A percentile compares a stretch with the other conserved stretches of the same genome.
Evolutionary conservation across 352 stramenopile species (phyloP).

Genomic region (Globisporangium apiculatum): DNA sequence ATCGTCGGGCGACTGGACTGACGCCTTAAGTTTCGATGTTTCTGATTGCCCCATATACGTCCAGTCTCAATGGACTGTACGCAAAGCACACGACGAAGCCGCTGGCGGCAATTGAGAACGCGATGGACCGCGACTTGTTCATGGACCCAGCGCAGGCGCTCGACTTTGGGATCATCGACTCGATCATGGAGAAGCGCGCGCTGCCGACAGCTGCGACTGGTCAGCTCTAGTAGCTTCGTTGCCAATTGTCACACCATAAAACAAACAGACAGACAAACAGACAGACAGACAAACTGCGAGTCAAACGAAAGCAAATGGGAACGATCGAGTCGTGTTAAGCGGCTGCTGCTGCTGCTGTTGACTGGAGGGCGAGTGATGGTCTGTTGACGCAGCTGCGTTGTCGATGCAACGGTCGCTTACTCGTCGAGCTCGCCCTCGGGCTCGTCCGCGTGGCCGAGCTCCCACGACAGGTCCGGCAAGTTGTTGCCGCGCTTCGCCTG

Average conservation of each 20-base stretch:
- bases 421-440: conserved; percentile 81
- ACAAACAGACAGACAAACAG: no score
- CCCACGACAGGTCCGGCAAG: conserved; percentile 75
- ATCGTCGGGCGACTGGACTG: background rate
- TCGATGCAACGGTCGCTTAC: conserved; percentile 23
- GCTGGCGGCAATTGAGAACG: conserved; percentile 75
- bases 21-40: background rate
- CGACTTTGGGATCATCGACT: conserved; percentile 82
- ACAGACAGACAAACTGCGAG: background rate
- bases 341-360: no score
- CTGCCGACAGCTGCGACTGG: conserved; percentile 6
- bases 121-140: conserved; percentile 84
- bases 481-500: conserved; percentile 71
- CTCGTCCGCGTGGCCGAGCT: conserved; percentile 64
- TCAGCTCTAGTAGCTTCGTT: no score
- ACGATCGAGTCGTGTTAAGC: background rate
- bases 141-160: conserved; percentile 70
- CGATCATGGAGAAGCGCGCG: conserved; percentile 64
- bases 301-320: background rate
- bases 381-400: background rate
- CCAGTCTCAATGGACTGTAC: conserved; percentile 72
- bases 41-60: background rate
- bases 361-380: no score
- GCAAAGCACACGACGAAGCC: conserved; percentile 66
- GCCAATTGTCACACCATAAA: no score